Base-by-base conservation (phyloP, 805 yeast genomes). In the Starmerella gropengiesseri region DNA sequence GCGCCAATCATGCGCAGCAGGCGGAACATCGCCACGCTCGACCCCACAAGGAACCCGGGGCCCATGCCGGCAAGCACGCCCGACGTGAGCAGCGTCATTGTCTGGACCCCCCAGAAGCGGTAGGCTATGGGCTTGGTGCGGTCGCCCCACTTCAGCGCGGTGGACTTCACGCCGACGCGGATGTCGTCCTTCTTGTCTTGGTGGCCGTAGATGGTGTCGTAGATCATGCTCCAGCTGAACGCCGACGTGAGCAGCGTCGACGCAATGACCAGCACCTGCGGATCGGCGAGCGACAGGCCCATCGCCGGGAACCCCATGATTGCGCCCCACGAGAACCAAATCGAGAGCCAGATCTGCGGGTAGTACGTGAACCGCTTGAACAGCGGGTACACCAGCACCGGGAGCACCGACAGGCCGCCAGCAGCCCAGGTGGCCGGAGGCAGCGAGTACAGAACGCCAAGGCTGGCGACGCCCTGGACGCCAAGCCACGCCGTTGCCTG, bases 181-280 rank as follows among this genome's bases (percentile, higher is more conserved):
- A 83, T 65, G 62, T 91, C 99, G 56, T 80, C 91, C 40, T 61
- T 64, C 64, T 91, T 91, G 62, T 91, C 99, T 64, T 91, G 99
- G 59, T 91, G 99, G 1, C 98, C 99, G 60, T 91, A 91, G 30
- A 91, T 75, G 2, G 98, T 85, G 61, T 91, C 99, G 62, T 91
- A 91, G 40, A 78, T 78, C 87, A 91, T 83, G 52, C 94, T 79
- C 98, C 99, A 91, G 43, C 79, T 69, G 57, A 78, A 81, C 35
- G 85, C 77, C 14, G 94, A 75, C 3, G 76, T 59, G 55, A 79
- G 84, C 37, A 91, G 65, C 0, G 95, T 84, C 37, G 34, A 9
- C 25, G 34, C 19, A 17, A 47, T 25, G 18, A 40, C 44, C 22
- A 49, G 40, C 3, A 74, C 64, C 75, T 87, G 87, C 4, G 85